Evolutionary conservation across 129 eudicot species (phyloP).

Genomic region (Helianthus tuberosus): DNA sequence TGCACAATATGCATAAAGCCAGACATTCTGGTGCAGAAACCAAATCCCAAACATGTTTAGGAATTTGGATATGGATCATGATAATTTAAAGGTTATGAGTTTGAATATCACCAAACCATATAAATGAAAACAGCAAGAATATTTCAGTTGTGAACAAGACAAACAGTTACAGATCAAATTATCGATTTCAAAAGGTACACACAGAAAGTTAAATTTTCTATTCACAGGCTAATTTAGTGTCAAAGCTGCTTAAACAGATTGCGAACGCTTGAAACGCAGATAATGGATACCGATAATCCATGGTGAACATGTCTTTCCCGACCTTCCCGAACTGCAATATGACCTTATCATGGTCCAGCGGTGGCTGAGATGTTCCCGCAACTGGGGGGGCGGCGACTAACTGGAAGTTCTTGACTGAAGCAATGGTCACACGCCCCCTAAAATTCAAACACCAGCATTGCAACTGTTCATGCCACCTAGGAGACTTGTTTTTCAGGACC

Average conservation of each 20-base stretch:
- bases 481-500: constrained; percentile 80
- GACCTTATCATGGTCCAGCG: constrained; percentile 56
- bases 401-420: constrained; percentile 88
- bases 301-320: constrained; percentile 70
- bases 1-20: not conserved
- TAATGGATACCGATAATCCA: constrained; percentile 72
- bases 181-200: constrained; percentile 27
- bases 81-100: not conserved
- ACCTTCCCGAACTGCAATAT: constrained; percentile 70
- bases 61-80: not conserved
- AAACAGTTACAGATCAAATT: constrained; percentile 23
- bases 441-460: constrained; percentile 91
- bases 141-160: constrained; percentile 17
- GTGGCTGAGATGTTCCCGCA: constrained; percentile 40
- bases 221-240: constrained; percentile 83
- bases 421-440: constrained; percentile 77
- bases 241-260: constrained; percentile 80
- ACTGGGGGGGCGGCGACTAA: constrained; percentile 58
- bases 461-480: constrained; percentile 87
- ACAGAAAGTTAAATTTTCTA: constrained; percentile 37
- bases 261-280: constrained; percentile 85
- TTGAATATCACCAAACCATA: constrained; percentile 1
- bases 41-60: not conserved
- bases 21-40: not conserved
- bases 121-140: not conserved